phyloP scores from a whole-genome alignment of 129 eudicot species.

The Rutidosis leptorrhynchoides region DNA sequence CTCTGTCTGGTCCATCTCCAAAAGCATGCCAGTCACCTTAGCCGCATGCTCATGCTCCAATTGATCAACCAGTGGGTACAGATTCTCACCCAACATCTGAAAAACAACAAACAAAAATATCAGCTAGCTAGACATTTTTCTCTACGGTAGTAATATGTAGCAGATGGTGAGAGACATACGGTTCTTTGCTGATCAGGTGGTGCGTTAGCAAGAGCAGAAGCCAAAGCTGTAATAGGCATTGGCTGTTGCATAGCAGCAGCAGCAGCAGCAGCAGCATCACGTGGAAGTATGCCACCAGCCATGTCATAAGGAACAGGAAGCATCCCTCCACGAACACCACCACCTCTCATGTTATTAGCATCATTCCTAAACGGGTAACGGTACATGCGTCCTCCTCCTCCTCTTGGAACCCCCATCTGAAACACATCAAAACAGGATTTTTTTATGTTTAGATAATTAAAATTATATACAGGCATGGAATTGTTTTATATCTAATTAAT shows the following conservation, averaged over 20 bases:
- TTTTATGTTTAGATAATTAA: not conserved
- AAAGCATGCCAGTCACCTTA: constrained; percentile 82
- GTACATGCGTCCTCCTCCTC: constrained; percentile 53
- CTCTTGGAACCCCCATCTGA: constrained; percentile 78
- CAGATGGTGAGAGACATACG: constrained; percentile 26
- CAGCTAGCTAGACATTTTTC: no score
- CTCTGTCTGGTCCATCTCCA: constrained; percentile 90
- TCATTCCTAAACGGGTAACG: constrained; percentile 77
- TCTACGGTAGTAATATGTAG: not conserved
- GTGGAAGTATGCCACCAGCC: constrained; percentile 66
- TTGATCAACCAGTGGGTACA: constrained; percentile 85
- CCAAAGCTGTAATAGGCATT: constrained; percentile 72
- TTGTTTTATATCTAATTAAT: not conserved
- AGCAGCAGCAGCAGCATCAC: constrained; percentile 48
- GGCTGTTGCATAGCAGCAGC: constrained; percentile 53
- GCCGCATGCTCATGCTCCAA: constrained; percentile 85
- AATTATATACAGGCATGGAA: not conserved
- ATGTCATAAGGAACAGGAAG: constrained; percentile 73
- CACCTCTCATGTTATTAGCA: constrained; percentile 43
- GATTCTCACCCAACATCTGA: constrained; percentile 79
- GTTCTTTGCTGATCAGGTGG: constrained; percentile 78
- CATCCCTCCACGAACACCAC: constrained; percentile 60
- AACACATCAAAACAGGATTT: not conserved
- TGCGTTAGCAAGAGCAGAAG: constrained; percentile 83
- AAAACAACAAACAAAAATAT: no score